These are phyloP conservation scores for Plantago ovata DNA, from an alignment of 257 asterid species.

Conservation along the genomic window DNA sequence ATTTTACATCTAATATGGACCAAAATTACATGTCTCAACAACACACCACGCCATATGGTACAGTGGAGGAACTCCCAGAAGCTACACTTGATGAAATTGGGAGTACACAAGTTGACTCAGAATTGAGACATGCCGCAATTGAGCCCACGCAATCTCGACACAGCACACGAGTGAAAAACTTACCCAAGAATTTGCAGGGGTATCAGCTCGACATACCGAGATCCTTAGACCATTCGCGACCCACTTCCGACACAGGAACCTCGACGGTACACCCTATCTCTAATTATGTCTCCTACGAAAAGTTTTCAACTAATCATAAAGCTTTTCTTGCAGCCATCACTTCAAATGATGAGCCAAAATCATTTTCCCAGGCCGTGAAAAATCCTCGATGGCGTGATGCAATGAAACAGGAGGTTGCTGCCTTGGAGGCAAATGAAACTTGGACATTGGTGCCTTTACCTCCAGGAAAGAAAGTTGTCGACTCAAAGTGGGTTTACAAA, in stretches of 20 bases:
- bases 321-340: neutral
- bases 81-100: no score
- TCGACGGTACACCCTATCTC: neutral
- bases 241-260: no score
- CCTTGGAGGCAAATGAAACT: neutral
- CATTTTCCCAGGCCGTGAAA: neutral
- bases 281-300: neutral
- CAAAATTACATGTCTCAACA: no score
- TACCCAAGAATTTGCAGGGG: neutral
- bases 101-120: no score
- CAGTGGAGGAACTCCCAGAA: no score
- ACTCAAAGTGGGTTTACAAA: neutral
- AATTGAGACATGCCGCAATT: no score
- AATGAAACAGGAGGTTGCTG: neutral
- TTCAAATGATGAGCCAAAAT: neutral
- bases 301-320: neutral
- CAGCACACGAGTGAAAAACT: neutral
- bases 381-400: neutral
- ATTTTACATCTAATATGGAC: no score
- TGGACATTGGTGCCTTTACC: neutral
- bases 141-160: neutral
- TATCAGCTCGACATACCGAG: neutral
- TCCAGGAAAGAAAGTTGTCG: neutral
- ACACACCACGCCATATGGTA: no score
- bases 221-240: neutral